Conservation (phyloP, 768 basidiomycete species). For the Lactarius psammicola region DNA sequence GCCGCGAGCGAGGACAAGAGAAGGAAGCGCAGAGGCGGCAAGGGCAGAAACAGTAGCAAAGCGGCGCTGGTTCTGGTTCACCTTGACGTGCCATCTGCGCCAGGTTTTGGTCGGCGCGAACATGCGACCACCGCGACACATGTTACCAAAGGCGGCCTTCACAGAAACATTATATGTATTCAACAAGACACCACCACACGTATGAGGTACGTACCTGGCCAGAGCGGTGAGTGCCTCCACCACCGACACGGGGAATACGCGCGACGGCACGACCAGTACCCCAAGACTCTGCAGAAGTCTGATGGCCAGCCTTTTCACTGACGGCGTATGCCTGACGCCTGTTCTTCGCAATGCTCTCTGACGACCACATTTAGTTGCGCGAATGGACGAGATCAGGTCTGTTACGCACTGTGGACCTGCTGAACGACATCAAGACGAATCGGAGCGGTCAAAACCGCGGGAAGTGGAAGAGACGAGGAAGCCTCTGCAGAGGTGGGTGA, state of each 20-base stretch:
- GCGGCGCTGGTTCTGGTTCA: constrained; percentile 98
- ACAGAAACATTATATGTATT: constrained; percentile 13
- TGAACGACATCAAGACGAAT: constrained; percentile 98
- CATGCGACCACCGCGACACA: constrained; percentile 99
- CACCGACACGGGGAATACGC: constrained; percentile 99
- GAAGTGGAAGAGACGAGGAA: constrained; percentile 85
- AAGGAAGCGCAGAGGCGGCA: constrained; percentile 95
- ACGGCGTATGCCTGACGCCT: constrained; percentile 96
- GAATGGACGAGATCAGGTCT: not conserved
- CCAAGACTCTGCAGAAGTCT: constrained; percentile 99
- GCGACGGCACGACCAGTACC: constrained; percentile 99
- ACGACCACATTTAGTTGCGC: constrained; percentile 7
- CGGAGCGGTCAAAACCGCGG: constrained; percentile 95
- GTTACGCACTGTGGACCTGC: constrained; percentile 95
- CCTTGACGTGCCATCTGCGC: constrained; percentile 99
- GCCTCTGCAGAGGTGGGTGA: constrained; percentile 51
- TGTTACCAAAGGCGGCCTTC: constrained; percentile 99
- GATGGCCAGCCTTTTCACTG: constrained; percentile 97
- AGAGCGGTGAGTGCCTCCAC: constrained; percentile 97
- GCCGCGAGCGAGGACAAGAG: constrained; percentile 97
- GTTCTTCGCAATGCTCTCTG: constrained; percentile 98
- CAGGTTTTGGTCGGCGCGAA: constrained; percentile 99
- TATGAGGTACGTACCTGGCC: constrained; percentile 66
- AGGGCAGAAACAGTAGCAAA: constrained; percentile 97
- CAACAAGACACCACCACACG: not conserved